Base-by-base conservation (phyloP, 1,139 yeast genomes). In the Tardiomyces blankii region DNA sequence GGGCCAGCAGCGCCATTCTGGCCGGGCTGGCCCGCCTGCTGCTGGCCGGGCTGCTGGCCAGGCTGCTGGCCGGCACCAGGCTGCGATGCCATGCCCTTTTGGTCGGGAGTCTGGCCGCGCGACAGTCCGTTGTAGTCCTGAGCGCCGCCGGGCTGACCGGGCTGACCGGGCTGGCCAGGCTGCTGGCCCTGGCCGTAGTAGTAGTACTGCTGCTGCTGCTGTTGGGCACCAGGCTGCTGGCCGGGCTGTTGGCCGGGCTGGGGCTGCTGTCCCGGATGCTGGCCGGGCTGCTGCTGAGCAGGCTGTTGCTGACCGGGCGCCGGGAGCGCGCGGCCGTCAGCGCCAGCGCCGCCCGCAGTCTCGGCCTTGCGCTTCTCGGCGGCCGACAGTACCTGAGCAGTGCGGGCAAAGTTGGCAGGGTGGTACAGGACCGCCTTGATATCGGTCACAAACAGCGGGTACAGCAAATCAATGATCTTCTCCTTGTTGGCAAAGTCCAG, bases 401-500 rank as follows among this genome's bases (percentile, higher is more conserved):
- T 60, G 40, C 67, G 52, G 18, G 62, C 60, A 46, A 56, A 60
- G 50, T 58, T 58, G 45, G 57, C 58, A 5, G 68, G 68, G 50
- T 65, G 67, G 54, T 64, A 65, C 42, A 65, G 80, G 46, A 83
- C 77, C 38, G 80, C 82, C 57, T 84, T 84, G 57, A 87, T 86
- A 63, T 88, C 95, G 53, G 85, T 77, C 41, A 87, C 96, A 66
- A 88, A 87, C 51, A 88, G 71, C 1, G 96, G 96, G 61, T 86
- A 88, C 53, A 89, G 73, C 53, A 82, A 63, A 60, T 88, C 96
- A 39, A 83, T 87, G 50, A 89, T 87, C 42, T 86, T 82, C 65
- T 89, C 96, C 55, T 85, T 73, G 66, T 85, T 88, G 32, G 96
- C 96, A 79, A 89, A 83, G 25, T 86, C 84, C 44, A 85, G 70